Base-by-base conservation (phyloP, 331 rosid genomes). In the Telfairia occidentalis region DNA sequence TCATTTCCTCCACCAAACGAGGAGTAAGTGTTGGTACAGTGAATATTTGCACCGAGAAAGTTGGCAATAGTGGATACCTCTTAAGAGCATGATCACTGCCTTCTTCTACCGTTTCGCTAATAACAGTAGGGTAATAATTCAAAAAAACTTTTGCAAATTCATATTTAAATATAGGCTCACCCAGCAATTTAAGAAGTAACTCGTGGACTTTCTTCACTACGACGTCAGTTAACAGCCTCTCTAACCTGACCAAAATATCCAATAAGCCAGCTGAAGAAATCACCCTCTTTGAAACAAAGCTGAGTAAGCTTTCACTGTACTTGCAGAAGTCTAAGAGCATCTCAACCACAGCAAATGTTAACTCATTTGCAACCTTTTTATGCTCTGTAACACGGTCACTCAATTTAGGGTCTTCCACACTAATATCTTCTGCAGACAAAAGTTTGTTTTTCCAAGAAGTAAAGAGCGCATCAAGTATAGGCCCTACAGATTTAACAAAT, bases 1-100 rank as follows among this genome's bases (percentile, higher is more conserved):
- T 87, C 90, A 87, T 81, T 86, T 95, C 99, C 86, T 87, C 90
- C 81, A 92, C 92, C 57, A 95, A 94, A 72, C 90, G 90, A 5
- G 94, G 92, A 59, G 96, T 92, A 74, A 95, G 87, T 53, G 97
- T 95, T 70, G 97, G 96, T 75, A 95, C 99, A 1, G 99, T 92
- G 80, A 92, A 88, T 78, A 95, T 95, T 87, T 95, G 99, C 80
- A 95, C 99, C 28, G 97, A 87, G 88, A 95, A 95, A 26, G 87
- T 83, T 15, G 88, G 73, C 69, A 92, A 81, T 53, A 95, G 84
- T 0, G 96, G 86, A 81, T 87, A 84, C 77, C 67, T 90, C 85
- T 80, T 87, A 57, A 84, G 70, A 74, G 71, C 71, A 66, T 0
- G 15, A 61, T 95, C 87, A 0, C 23, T 80, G 81, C 60, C 21